These are phyloP conservation scores for Moelleriella libera DNA, from an alignment of 2,329 filamentous ascomycete genomes.

Conservation along the genomic window DNA sequence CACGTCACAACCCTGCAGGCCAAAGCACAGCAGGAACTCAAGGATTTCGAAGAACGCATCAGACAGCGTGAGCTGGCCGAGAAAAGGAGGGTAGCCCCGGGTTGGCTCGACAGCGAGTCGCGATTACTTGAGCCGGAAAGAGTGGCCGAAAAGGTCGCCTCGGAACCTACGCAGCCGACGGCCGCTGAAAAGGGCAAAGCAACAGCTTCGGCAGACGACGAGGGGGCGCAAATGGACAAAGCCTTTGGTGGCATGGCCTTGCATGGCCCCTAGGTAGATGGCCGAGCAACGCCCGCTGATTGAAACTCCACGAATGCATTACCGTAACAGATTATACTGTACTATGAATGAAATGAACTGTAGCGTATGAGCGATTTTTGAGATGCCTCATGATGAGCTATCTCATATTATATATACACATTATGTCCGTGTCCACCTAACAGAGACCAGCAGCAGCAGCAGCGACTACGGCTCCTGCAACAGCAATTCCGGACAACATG, in stretches of 20 bases:
- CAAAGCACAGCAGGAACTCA: constrained; percentile 53
- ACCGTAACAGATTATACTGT: too few species aligned
- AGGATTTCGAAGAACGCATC: constrained; percentile 55
- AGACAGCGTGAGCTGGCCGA: constrained; percentile 56
- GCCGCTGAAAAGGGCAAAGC: constrained; percentile 6
- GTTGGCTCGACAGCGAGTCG: constrained; percentile 65
- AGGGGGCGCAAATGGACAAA: constrained; percentile 42
- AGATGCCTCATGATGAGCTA: too few species aligned
- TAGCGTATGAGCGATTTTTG: too few species aligned
- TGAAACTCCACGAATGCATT: too few species aligned
- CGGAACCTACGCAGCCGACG: not conserved
- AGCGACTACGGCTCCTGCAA: constrained; percentile 3
- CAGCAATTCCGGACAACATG: constrained; percentile 1
- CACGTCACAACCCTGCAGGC: constrained; percentile 58
- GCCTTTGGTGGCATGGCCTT: constrained; percentile 37
- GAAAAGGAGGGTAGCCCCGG: constrained; percentile 66
- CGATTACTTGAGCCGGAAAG: constrained; percentile 55
- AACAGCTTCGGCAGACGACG: constrained; percentile 17
- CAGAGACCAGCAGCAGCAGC: constrained; percentile 7
- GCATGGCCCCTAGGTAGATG: constrained; percentile 7
- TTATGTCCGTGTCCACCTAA: not conserved
- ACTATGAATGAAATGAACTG: too few species aligned
- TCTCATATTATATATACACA: too few species aligned
- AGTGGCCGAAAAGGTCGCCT: constrained; percentile 16
- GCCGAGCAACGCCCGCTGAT: not conserved